phyloP scores from a whole-genome alignment of 2,329 filamentous ascomycete species.

The Ascochyta viciae-villosae region DNA sequence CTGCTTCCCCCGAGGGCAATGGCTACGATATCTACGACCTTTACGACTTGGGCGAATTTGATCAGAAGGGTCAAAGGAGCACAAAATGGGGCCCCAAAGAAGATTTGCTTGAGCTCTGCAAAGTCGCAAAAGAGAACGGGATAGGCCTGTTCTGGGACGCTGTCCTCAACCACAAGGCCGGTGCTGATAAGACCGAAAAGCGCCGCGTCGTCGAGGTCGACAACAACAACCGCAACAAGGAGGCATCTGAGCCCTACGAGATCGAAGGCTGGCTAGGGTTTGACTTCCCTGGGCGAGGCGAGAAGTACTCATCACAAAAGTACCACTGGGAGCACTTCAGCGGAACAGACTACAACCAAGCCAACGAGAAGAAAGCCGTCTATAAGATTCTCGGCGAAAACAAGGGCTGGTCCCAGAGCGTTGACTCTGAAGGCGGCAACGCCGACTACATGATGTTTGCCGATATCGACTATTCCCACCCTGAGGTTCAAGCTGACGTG shows the following conservation, averaged over 20 bases:
- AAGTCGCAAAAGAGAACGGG: constrained; percentile 59
- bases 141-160: constrained; percentile 72
- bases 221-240: constrained; percentile 61
- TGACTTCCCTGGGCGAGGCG: constrained; percentile 67
- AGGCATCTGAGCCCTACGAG: constrained; percentile 62
- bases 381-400: constrained; percentile 70
- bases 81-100: constrained; percentile 75
- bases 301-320: constrained; percentile 66
- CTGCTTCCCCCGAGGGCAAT: constrained; percentile 65
- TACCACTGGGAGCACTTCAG: constrained; percentile 74
- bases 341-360: constrained; percentile 71
- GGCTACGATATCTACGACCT: constrained; percentile 71
- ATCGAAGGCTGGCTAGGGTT: constrained; percentile 74
- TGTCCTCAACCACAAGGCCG: constrained; percentile 76
- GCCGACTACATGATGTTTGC: constrained; percentile 75
- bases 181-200: constrained; percentile 69
- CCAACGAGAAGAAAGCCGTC: constrained; percentile 64
- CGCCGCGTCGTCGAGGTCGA: constrained; percentile 71
- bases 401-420: constrained; percentile 69
- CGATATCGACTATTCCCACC: constrained; percentile 67
- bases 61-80: constrained; percentile 67
- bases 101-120: constrained; percentile 63
- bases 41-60: constrained; percentile 74
- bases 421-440: constrained; percentile 71
- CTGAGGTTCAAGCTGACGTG: constrained; percentile 69